Base-by-base conservation (phyloP, 306 rosid species). In the Quercus ilex region DNA sequence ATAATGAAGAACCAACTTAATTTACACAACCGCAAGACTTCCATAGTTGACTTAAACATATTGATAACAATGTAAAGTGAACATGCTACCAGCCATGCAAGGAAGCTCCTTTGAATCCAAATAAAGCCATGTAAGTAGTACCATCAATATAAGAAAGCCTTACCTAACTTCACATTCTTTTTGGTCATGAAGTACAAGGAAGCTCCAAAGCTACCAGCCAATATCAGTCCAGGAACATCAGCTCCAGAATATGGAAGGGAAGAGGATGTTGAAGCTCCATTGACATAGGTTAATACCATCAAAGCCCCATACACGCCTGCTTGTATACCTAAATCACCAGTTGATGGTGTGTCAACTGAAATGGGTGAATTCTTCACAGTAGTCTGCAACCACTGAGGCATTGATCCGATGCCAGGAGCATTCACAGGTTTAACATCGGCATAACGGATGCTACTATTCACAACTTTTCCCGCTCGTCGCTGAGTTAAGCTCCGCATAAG, bases 131-230 rank as follows among this genome's bases (percentile, higher is more conserved):
- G 60, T 52, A 25, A 19, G 68, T 77, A 58, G 71, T 43, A 59
- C 71, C 57, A 11, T 62, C 46, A 41, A 71, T 58, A 63, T 6
- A 72, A 77, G 43, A 83, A 82, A 79, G 71, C 56, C 80, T 80
- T 86, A 95, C 99, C 99, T 78, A 91, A 78, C 85, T 95, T 95
- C 25, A 90, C 88, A 80, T 93, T 95, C 87, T 80, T 93, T 81
- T 90, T 93, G 51, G 99, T 91, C 98, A 95, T 85, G 85, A 95
- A 95, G 87, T 93, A 95, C 86, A 95, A 82, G 84, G 98, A 93
- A 89, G 94, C 99, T 74, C 99, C 99, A 89, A 95, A 95, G 85
- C 99, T 95, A 82, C 99, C 96, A 71, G 99, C 99, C 93, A 95
- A 88, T 80, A 95, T 88, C 80, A 95, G 92, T 82, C 99, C 99